Evolutionary conservation across 371 early-diverging fungal species (phyloP), one percentile per base, ranked within the genome.

Genomic region (Batkoa obscura): DNA sequence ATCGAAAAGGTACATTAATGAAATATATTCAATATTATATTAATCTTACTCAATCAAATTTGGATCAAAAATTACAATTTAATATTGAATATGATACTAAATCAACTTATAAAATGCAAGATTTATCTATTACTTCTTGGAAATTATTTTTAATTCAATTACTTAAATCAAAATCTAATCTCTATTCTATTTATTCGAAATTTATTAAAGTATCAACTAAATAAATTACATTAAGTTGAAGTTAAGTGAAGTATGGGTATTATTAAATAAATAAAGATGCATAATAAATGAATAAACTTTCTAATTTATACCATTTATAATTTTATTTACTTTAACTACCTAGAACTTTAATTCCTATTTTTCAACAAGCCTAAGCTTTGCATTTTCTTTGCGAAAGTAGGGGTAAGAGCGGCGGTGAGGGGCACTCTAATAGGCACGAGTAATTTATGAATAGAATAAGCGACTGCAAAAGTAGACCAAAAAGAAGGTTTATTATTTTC

Each of bases 21-120:
- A 68, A 72, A 31, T 76, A 72, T 64, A 60, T 56, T 12, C 79
- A 79, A 61, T 76, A 72, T 54, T 76, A 66, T 59, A 57, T 69
- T 12, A 70, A 79, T 58, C 52, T 76, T 0, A 60, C 58, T 0
- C 55, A 67, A 37, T 73, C 65, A 3, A 73, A 73, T 47, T 42
- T 56, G 1, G 50, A 62, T 1, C 64, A 64, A 1, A 55, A 46
- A 3, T 62, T 70, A 1, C 48, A 46, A 0, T 75, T 64, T 59
- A 45, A 63, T 49, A 39, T 64, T 2, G 79, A 79, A 61, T 79
- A 79, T 57, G 58, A 33, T 30, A 66, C 76, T 6, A 59, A 66
- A 0, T 32, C 61, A 9, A 53, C 68, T 9, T 79, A 72, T 58
- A 65, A 64, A n/a, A 58, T 70, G 1, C 53, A 67, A 34, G 41